These are phyloP conservation scores for Leptosphaerulina australis DNA, from an alignment of 2,329 filamentous ascomycete species.

Conservation along the genomic window DNA sequence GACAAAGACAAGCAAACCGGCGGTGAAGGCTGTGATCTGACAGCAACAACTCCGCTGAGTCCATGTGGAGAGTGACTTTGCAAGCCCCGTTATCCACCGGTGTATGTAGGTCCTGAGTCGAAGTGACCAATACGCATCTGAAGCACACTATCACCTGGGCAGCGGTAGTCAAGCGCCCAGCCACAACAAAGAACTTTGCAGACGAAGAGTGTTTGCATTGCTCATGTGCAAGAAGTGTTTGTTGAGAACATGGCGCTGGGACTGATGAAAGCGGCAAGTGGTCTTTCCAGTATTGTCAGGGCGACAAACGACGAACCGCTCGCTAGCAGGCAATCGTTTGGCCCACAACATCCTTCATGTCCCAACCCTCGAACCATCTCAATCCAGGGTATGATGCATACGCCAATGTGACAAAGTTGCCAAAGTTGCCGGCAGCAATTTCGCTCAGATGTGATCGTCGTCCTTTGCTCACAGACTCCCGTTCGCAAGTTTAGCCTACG, in stretches of 20 bases:
- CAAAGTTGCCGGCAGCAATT: conserved; percentile 31
- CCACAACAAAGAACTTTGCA: conserved; percentile 1
- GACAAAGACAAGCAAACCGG: conserved; percentile 9
- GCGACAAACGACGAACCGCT: conserved; percentile 8
- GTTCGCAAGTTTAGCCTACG: conserved; percentile 43
- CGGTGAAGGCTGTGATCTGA: conserved; percentile 20
- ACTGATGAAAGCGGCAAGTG: conserved; percentile 10
- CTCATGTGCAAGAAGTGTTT: conserved; percentile 4
- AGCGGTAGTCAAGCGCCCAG: conserved; percentile 14
- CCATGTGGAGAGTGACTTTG: conserved; percentile 13
- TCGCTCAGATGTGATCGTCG: conserved; percentile 41
- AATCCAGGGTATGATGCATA: conserved; percentile 25
- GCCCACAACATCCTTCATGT: conserved; percentile 2
- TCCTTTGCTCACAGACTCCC: conserved; percentile 43
- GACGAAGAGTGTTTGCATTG: background rate
- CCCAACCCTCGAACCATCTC: conserved; percentile 6
- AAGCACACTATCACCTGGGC: conserved; percentile 13
- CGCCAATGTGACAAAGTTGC: conserved; percentile 32
- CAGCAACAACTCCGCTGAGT: conserved; percentile 15
- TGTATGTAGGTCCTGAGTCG: conserved; percentile 18
- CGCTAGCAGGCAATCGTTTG: conserved; percentile 7
- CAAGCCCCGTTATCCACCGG: conserved; percentile 13
- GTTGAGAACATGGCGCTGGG: background rate
- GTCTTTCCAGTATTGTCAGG: background rate
- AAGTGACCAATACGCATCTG: conserved; percentile 1